These are phyloP conservation scores for Phyllosticta capitalensis DNA, from an alignment of 2,329 filamentous ascomycete genomes.

Conservation along the genomic window DNA sequence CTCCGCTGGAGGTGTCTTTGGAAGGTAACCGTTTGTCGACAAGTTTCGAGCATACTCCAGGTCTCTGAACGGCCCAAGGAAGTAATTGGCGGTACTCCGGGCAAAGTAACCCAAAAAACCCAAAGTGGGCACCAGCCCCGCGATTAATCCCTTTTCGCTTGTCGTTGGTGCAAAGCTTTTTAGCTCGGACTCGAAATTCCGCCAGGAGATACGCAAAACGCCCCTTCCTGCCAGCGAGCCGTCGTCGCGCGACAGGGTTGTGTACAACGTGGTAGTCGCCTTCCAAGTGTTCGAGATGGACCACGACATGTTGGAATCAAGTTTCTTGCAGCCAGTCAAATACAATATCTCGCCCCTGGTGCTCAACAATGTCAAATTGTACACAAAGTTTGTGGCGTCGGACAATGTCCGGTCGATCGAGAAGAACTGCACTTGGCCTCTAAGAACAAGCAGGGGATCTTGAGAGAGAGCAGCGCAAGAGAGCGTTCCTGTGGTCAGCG, in stretches of 20 bases:
- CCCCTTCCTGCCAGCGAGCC: conserved; percentile 47
- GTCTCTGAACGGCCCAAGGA: conserved; percentile 42
- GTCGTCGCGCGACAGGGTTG: conserved; percentile 41
- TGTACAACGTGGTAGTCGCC: conserved; percentile 53
- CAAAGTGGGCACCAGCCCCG: conserved; percentile 20
- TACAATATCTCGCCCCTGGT: conserved; percentile 44
- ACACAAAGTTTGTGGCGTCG: conserved; percentile 50
- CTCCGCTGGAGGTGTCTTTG: conserved; percentile 37
- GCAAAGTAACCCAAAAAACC: conserved; percentile 50
- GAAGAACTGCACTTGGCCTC: conserved; percentile 51
- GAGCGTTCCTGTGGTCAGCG: conserved; percentile 51
- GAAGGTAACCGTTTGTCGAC: conserved; percentile 38
- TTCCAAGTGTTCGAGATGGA: conserved; percentile 48
- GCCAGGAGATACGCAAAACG: conserved; percentile 46
- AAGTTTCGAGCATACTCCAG: conserved; percentile 31
- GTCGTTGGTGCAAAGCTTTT: conserved; percentile 44
- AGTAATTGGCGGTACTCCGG: conserved; percentile 42
- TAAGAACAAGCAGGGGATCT: conserved; percentile 50
- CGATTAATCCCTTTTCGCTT: not conserved
- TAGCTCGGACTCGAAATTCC: conserved; percentile 48
- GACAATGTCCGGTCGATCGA: conserved; percentile 43
- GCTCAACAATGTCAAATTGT: conserved; percentile 52
- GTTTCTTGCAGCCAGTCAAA: conserved; percentile 54
- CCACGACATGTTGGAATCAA: conserved; percentile 50
- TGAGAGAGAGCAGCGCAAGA: conserved; percentile 34